phyloP scores from a whole-genome alignment of 805 yeast genomes.

The Wickerhamomyces alni region DNA sequence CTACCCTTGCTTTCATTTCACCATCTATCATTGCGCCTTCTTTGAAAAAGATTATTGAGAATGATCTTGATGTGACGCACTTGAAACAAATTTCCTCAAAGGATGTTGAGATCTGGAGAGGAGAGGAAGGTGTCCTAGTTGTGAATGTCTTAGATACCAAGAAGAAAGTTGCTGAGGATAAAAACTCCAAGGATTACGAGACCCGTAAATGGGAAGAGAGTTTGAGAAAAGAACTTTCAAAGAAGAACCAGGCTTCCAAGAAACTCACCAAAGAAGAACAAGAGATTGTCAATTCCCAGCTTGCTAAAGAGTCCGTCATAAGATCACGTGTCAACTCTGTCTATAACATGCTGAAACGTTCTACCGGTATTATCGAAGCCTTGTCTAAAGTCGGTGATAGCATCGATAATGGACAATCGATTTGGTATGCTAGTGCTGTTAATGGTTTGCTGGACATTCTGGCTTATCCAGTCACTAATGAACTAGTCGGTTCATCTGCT shows the following conservation, averaged over 20 bases:
- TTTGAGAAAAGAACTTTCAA: conserved; percentile 67
- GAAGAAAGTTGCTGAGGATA: conserved; percentile 45
- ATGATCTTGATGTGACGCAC: conserved; percentile 30
- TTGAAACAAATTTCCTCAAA: conserved; percentile 34
- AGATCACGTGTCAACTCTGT: conserved; percentile 39
- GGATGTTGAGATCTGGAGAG: conserved; percentile 59
- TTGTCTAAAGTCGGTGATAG: conserved; percentile 43
- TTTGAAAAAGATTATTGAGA: conserved; percentile 35
- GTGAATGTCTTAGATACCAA: conserved; percentile 50
- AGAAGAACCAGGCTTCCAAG: conserved; percentile 40
- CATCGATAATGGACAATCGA: conserved; percentile 57
- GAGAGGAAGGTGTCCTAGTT: conserved; percentile 64
- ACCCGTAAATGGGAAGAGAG: conserved; percentile 86
- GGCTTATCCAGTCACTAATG: conserved; percentile 26
- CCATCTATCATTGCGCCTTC: conserved; percentile 52
- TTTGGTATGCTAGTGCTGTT: conserved; percentile 73
- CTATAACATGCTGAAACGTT: conserved; percentile 37
- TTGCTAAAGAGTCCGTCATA: conserved; percentile 53
- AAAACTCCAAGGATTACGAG: conserved; percentile 79
- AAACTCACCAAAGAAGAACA: conserved; percentile 78
- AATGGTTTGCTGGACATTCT: conserved; percentile 40
- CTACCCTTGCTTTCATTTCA: conserved; percentile 49
- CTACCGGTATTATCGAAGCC: conserved; percentile 45
- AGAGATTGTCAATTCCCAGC: conserved; percentile 50
- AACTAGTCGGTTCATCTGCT: conserved; percentile 38